phyloP scores from a whole-genome alignment of 352 stramenopile species.

The Phytophthora hybrid region DNA sequence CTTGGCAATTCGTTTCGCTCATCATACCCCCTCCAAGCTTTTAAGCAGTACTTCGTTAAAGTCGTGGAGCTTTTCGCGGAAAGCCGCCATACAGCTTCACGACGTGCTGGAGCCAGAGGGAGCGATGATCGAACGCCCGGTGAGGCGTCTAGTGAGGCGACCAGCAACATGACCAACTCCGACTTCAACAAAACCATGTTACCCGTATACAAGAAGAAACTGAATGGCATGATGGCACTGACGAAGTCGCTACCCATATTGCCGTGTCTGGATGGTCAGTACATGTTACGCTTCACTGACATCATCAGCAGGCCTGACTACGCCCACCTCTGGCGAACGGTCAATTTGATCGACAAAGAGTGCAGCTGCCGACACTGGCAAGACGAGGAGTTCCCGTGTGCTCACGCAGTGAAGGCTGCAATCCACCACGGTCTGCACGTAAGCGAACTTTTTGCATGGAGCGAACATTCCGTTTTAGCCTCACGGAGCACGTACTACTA shows the following conservation, averaged over 20 bases:
- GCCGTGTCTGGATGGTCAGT: constrained; percentile 1
- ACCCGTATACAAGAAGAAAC: background rate
- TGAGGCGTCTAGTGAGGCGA: no score
- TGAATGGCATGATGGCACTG: background rate
- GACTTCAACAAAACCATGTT: no score
- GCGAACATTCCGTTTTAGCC: background rate
- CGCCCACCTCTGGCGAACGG: constrained; percentile 7
- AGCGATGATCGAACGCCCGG: no score
- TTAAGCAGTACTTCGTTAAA: constrained; percentile 18
- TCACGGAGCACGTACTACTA: background rate
- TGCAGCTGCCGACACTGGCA: constrained; percentile 17
- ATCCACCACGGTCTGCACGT: constrained; percentile 20
- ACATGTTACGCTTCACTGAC: constrained; percentile 12
- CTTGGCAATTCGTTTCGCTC: background rate
- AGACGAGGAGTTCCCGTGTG: constrained; percentile 9
- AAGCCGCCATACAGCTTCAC: no score
- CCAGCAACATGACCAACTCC: no score
- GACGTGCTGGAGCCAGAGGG: no score
- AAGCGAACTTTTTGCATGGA: constrained; percentile 5
- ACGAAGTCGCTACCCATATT: background rate
- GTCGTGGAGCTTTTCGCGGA: background rate
- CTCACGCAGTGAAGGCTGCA: constrained; percentile 14
- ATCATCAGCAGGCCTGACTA: constrained; percentile 2
- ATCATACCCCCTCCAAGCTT: background rate
- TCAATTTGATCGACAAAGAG: constrained; percentile 11